A percentile compares a stretch with the other conserved stretches of the same genome.
Evolutionary conservation across 1,284 basidiomycete species (phyloP).

Genomic region (Malassezia sp.): DNA sequence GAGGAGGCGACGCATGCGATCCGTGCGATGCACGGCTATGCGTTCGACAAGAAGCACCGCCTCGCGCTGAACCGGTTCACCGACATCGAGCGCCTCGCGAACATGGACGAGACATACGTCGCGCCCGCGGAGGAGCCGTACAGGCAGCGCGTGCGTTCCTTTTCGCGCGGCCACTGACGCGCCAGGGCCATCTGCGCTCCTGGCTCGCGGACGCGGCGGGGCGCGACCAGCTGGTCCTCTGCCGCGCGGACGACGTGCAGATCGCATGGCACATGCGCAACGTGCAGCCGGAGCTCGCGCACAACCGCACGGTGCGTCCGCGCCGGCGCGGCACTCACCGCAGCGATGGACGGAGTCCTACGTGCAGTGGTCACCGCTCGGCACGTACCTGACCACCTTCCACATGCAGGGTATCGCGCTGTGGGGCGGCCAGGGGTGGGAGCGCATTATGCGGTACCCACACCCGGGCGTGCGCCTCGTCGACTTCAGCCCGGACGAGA

Average conservation of each 20-base stretch:
- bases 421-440: slow-evolving; percentile 86
- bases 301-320: slow-evolving; percentile 54
- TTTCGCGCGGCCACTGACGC: too few species aligned
- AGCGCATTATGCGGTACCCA: slow-evolving; percentile 74
- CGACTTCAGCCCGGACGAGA: slow-evolving; percentile 94
- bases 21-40: slow-evolving; percentile 67
- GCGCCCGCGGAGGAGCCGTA: slow-evolving; percentile 72
- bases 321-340: too few species aligned
- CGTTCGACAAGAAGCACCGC: slow-evolving; percentile 83
- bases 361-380: slow-evolving; percentile 90
- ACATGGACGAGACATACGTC: slow-evolving; percentile 69
- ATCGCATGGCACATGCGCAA: slow-evolving; percentile 89
- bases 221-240: slow-evolving; percentile 91
- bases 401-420: slow-evolving; percentile 90
- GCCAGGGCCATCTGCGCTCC: slow-evolving; percentile 85
- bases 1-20: slow-evolving; percentile 75
- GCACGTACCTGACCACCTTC: slow-evolving; percentile 84
- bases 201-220: slow-evolving; percentile 88
- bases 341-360: slow-evolving; percentile 98
- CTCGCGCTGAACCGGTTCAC: slow-evolving; percentile 83
- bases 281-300: slow-evolving; percentile 70
- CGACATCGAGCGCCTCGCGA: slow-evolving; percentile 75
- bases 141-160: slow-evolving; percentile 70
- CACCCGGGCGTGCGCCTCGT: slow-evolving; percentile 91
- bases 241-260: slow-evolving; percentile 79